These are phyloP conservation scores for Ceratocystiopsis brevicomis DNA, from an alignment of 2,329 filamentous ascomycete species.

Conservation along the genomic window DNA sequence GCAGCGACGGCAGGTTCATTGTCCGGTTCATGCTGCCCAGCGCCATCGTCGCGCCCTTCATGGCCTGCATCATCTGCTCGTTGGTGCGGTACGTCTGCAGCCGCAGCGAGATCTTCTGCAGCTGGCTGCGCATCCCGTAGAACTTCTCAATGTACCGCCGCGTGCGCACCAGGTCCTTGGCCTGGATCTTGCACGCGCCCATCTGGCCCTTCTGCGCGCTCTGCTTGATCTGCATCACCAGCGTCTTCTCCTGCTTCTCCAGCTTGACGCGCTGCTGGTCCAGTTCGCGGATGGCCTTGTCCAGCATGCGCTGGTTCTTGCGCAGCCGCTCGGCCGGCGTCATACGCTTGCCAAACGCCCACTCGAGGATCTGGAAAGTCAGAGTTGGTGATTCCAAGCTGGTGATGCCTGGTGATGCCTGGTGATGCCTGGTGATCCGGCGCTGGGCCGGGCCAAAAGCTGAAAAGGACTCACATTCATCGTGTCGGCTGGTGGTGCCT, in stretches of 20 bases:
- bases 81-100: constrained; percentile 98
- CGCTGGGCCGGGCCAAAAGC: too few species aligned
- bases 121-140: constrained; percentile 90
- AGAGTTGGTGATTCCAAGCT: too few species aligned
- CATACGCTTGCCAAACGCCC: constrained; percentile 98
- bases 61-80: constrained; percentile 99
- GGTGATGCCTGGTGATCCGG: too few species aligned
- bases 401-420: too few species aligned
- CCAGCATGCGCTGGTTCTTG: constrained; percentile 89
- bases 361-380: constrained; percentile 91
- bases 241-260: constrained; percentile 96
- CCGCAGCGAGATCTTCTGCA: constrained; percentile 86
- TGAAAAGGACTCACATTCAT: too few species aligned
- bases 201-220: constrained; percentile 96
- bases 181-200: constrained; percentile 96
- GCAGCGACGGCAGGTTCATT: constrained; percentile 90
- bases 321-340: constrained; percentile 82
- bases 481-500: too few species aligned
- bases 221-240: constrained; percentile 92
- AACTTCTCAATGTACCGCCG: constrained; percentile 95
- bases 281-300: constrained; percentile 91
- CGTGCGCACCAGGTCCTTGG: constrained; percentile 87
- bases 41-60: constrained; percentile 91
- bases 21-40: constrained; percentile 92
- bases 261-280: constrained; percentile 90